Evolutionary conservation across 2,329 filamentous ascomycete genomes (phyloP), one percentile per base, ranked within the genome.

Genomic region (Trichoderma gracile): DNA sequence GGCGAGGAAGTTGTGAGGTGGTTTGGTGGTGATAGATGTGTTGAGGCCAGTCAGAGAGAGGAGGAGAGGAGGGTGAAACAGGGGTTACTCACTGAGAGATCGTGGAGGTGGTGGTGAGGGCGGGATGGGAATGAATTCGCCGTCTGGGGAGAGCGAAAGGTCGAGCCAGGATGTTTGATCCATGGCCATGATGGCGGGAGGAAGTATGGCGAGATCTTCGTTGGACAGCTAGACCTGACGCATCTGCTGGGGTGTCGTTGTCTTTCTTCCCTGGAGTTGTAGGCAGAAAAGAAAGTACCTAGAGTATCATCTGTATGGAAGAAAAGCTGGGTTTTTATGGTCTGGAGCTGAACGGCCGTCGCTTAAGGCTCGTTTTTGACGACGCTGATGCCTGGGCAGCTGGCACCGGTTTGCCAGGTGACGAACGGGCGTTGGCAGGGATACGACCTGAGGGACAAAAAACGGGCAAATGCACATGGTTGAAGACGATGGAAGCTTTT

Each of bases 151-250:
- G 19, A 53, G 40, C 14, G 59, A 50, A 14, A 53, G 40, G 33
- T 62, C 59, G 1, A 62, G 59, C 59, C 40, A 45, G 3, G 59
- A 53, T 8, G 59, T 62, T 53, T 46, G 49, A 9, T 62, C 59
- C 59, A 62, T 62, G 33, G 10, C 6, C 23, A 12, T 14, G 17
- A 8, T 38, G 38, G n/a, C 9, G 27, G n/a, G 25, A 45, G 9
- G 9, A 5, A 19, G 21, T 2, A 8, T 25, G 14, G 5, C 7
- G 38, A n/a, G 15, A 50, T 42, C 3, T 3, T n/a, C 15, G 8
- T 14, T 17, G 9, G 23, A 6, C 6, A 3, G 3, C n/a, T 0
- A 23, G 12, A 25, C 9, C 27, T 40, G 30, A 8, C 7, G 38
- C 12, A 19, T 55, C 17, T 9, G 14, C 17, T 47, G 21, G 43